These are phyloP conservation scores for Saccharomycopsis oosterbeekiorum DNA, from an alignment of 805 yeast species.

Conservation along the genomic window DNA sequence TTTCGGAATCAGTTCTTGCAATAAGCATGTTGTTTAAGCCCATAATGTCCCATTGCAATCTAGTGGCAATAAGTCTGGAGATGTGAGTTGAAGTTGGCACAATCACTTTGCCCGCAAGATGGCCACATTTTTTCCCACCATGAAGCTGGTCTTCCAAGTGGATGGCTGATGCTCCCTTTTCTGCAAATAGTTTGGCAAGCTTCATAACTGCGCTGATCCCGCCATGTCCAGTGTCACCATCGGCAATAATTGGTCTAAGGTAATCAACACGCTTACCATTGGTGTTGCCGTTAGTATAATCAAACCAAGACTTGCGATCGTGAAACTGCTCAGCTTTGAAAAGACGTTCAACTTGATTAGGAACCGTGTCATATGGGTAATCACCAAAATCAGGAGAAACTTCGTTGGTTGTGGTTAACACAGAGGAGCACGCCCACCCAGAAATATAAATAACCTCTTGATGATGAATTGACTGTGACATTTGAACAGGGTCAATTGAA, in stretches of 20 bases:
- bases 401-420: slow-evolving; percentile 50
- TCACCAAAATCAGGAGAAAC: slow-evolving; percentile 61
- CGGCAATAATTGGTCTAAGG: slow-evolving; percentile 53
- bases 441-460: slow-evolving; percentile 46
- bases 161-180: slow-evolving; percentile 56
- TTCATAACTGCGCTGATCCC: slow-evolving; percentile 56
- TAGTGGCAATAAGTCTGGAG: slow-evolving; percentile 43
- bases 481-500: slow-evolving; percentile 52
- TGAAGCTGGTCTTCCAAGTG: slow-evolving; percentile 56
- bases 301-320: slow-evolving; percentile 39
- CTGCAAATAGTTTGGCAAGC: slow-evolving; percentile 55
- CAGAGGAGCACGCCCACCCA: slow-evolving; percentile 54
- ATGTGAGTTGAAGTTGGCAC: slow-evolving; percentile 52
- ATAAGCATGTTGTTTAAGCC: slow-evolving; percentile 46
- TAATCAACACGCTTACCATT: slow-evolving; percentile 32
- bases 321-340: slow-evolving; percentile 51
- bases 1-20: slow-evolving; percentile 53
- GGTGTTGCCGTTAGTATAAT: slow-evolving; percentile 26
- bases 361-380: slow-evolving; percentile 60
- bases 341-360: slow-evolving; percentile 52
- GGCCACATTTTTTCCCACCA: slow-evolving; percentile 61
- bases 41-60: slow-evolving; percentile 60
- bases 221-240: slow-evolving; percentile 61
- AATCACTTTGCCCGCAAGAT: slow-evolving; percentile 49
- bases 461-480: slow-evolving; percentile 44